Percentiles rank a stretch among this genome's conserved stretches.
Evolutionary conservation across 23 red algal species (phyloP).

Genomic region (Agarophyton chilense): DNA sequence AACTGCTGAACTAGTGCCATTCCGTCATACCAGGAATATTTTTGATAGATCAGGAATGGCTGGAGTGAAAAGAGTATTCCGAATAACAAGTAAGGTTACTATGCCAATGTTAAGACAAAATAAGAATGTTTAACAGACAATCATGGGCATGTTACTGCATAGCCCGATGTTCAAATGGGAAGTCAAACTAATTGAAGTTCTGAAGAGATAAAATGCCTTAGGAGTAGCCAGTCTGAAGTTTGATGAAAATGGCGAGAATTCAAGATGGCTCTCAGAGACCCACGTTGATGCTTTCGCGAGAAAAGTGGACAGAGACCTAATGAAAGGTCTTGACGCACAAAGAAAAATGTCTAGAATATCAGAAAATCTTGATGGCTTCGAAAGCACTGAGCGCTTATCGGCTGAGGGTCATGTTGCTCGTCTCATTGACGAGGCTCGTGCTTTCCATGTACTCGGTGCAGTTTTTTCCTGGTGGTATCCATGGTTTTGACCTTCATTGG

Average conservation of each 20-base stretch:
- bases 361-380: constrained; percentile 73
- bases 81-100: constrained; percentile 76
- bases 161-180: constrained; percentile 92
- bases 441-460: constrained; percentile 44
- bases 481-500: constrained; percentile 75
- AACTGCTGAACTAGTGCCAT: constrained; percentile 91
- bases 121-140: constrained; percentile 78
- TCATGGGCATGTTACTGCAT: constrained; percentile 93
- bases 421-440: constrained; percentile 62
- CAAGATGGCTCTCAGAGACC: constrained; percentile 16
- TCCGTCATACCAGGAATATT: constrained; percentile 90
- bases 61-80: constrained; percentile 91
- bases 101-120: constrained; percentile 80
- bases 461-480: constrained; percentile 66
- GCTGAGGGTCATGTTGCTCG: constrained; percentile 76
- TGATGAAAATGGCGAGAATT: neutral
- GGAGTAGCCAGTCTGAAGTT: neutral
- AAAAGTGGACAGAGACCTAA: constrained; percentile 54
- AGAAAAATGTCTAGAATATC: constrained; percentile 46
- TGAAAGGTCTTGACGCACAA: constrained; percentile 43
- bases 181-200: constrained; percentile 47
- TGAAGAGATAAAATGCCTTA: constrained; percentile 25
- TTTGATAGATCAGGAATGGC: constrained; percentile 86
- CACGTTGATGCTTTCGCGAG: constrained; percentile 11
- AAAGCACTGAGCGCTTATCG: constrained; percentile 68